Evolutionary conservation across 2,329 filamentous ascomycete genomes (phyloP).

Genomic region (Pseudonectria foliicola): DNA sequence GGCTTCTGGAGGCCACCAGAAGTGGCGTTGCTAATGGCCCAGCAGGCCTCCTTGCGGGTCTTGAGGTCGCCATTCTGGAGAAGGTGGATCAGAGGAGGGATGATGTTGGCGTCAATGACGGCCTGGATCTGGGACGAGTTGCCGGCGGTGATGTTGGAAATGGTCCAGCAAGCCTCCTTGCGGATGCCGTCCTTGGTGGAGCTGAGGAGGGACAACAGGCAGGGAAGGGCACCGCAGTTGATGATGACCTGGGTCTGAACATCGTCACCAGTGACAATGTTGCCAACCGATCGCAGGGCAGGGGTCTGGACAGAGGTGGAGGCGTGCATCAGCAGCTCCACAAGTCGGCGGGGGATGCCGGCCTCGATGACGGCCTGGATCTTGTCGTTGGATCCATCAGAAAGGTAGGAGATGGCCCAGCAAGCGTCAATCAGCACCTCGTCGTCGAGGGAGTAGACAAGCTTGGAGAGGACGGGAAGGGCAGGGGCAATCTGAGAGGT

Average conservation of each 20-base stretch:
- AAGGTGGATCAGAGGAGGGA: conserved; percentile 91
- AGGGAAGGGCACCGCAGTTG: conserved; percentile 90
- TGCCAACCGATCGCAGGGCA: conserved; percentile 91
- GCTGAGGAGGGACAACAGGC: conserved; percentile 86
- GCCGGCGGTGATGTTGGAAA: conserved; percentile 96
- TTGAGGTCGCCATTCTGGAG: conserved; percentile 97
- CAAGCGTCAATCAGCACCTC: conserved; percentile 98
- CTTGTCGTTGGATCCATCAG: conserved; percentile 97
- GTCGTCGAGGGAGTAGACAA: conserved; percentile 97
- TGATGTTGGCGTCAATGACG: conserved; percentile 94
- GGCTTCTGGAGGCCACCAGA: conserved; percentile 97
- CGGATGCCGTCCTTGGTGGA: conserved; percentile 98
- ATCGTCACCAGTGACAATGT: conserved; percentile 97
- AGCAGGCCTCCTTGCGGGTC: conserved; percentile 98
- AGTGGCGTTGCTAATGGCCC: conserved; percentile 98
- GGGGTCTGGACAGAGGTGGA: conserved; percentile 98
- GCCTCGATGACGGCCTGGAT: conserved; percentile 99
- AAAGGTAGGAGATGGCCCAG: conserved; percentile 99
- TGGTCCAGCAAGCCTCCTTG: conserved; percentile 99
- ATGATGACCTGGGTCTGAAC: conserved; percentile 99
- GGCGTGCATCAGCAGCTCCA: conserved; percentile 95
- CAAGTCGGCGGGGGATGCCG: conserved; percentile 89
- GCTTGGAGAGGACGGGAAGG: conserved; percentile 88
- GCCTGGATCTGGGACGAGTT: conserved; percentile 97
- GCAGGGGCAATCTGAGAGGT: conserved; percentile 75